phyloP scores from a whole-genome alignment of 768 basidiomycete species.

The Agaricus subrufescens region DNA sequence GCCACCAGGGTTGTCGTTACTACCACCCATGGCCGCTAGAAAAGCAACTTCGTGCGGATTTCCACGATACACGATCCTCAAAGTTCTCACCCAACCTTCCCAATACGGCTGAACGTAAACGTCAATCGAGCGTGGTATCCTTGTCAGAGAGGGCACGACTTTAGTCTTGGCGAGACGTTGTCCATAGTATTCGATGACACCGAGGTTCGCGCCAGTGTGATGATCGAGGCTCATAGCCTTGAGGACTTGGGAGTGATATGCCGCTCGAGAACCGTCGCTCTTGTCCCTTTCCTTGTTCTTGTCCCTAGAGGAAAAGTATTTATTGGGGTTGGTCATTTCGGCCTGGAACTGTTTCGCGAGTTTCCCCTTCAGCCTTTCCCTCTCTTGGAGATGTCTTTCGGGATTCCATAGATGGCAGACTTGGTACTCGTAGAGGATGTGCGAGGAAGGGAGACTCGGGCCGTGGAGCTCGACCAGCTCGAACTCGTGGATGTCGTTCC shows the following conservation, averaged over 20 bases:
- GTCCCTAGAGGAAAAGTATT: not conserved
- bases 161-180: conserved; percentile 14
- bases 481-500: conserved; percentile 55
- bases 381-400: conserved; percentile 2
- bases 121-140: conserved; percentile 6
- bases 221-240: conserved; percentile 9
- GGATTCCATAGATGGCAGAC: conserved; percentile 12
- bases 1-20: not conserved
- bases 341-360: conserved; percentile 5
- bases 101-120: conserved; percentile 56
- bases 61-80: conserved; percentile 35
- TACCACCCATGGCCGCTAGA: not conserved
- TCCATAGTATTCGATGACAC: conserved; percentile 6
- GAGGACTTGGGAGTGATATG: conserved; percentile 3
- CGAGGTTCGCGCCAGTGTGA: conserved; percentile 5
- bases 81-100: conserved; percentile 45
- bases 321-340: not conserved
- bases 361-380: conserved; percentile 10
- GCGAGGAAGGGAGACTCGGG: conserved; percentile 9
- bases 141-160: conserved; percentile 15
- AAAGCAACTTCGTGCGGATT: conserved; percentile 2
- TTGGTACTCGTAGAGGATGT: conserved; percentile 12
- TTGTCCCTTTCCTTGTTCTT: not conserved
- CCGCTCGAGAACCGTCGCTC: not conserved
- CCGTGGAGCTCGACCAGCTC: conserved; percentile 70